Conservation (phyloP, 768 basidiomycete genomes). For the Collybia sordida region DNA sequence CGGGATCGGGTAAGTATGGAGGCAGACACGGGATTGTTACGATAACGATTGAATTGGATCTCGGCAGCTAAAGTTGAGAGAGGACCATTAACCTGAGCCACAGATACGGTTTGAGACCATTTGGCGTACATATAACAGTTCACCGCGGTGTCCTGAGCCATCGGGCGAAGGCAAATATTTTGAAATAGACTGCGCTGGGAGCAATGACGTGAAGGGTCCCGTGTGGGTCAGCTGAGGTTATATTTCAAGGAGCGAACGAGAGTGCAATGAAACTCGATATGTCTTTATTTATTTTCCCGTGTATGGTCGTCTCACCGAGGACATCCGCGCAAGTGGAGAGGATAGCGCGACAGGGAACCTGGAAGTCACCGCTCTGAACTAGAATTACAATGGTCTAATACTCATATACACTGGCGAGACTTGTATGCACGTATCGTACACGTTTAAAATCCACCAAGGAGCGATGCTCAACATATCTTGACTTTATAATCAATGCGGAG, state of each 20-base stretch:
- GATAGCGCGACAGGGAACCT: no score
- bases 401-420: background rate
- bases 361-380: no score
- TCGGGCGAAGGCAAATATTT: background rate
- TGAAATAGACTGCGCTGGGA: background rate
- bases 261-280: no score
- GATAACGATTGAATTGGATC: background rate
- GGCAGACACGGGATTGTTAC: no score
- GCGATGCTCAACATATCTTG: background rate
- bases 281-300: background rate
- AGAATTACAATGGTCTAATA: background rate
- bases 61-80: background rate
- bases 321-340: background rate
- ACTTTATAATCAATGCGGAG: conserved; percentile 7
- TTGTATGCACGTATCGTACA: no score
- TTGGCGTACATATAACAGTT: background rate
- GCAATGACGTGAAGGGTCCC: background rate
- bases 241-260: background rate
- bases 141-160: conserved; percentile 1
- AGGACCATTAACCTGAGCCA: background rate
- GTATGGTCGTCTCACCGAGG: background rate
- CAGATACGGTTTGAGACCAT: background rate
- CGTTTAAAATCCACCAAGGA: no score
- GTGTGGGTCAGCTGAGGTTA: background rate
- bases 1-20: no score